These are phyloP conservation scores for Rhizophora mangle DNA, from an alignment of 345 rosid species.

Conservation along the genomic window DNA sequence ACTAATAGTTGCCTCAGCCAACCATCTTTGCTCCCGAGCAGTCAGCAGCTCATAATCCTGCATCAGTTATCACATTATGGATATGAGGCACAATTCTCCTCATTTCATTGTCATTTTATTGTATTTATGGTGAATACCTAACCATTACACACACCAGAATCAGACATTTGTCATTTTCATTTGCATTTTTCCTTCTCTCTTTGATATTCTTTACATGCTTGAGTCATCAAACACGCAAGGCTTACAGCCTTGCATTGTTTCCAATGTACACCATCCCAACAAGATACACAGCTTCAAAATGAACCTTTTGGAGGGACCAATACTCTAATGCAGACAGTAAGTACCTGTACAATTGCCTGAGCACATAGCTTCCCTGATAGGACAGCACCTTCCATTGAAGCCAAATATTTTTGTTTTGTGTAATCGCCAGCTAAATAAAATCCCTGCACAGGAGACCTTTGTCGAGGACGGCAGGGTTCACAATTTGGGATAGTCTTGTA, in stretches of 20 bases:
- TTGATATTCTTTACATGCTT: no score
- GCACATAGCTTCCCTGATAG: conserved; percentile 94
- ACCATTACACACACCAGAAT: no score
- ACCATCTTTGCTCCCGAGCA: conserved; percentile 30
- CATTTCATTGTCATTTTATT: neutral
- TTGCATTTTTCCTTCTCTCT: no score
- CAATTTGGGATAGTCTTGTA: conserved; percentile 82
- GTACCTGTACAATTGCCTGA: conserved; percentile 76
- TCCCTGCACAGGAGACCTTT: conserved; percentile 82
- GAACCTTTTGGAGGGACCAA: neutral
- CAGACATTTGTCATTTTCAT: no score
- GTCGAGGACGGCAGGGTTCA: conserved; percentile 90
- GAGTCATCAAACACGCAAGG: no score
- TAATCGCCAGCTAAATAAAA: conserved; percentile 93
- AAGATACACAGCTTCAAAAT: neutral
- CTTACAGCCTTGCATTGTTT: no score
- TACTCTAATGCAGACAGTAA: neutral
- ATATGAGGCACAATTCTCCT: neutral
- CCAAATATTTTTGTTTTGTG: conserved; percentile 93
- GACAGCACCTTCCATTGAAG: conserved; percentile 98
- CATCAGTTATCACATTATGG: conserved; percentile 13
- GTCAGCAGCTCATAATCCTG: conserved; percentile 61
- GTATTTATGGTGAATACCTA: neutral
- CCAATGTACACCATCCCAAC: no score
- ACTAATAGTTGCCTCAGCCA: conserved; percentile 45